phyloP scores from a whole-genome alignment of 2,329 filamentous ascomycete species.

The Lojkania enalia region DNA sequence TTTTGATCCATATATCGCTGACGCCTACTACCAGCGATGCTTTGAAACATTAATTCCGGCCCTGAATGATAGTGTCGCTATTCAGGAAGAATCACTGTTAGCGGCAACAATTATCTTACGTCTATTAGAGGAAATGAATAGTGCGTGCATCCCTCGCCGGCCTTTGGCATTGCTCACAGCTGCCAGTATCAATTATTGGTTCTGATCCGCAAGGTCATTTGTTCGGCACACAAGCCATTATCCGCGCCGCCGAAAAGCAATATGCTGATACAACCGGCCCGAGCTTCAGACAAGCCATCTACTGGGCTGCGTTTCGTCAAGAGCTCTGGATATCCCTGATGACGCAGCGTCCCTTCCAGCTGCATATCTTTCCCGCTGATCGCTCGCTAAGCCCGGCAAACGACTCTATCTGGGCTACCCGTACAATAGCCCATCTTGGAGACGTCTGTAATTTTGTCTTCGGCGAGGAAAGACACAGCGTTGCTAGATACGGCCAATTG shows the following conservation, averaged over 20 bases:
- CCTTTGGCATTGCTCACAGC: background rate
- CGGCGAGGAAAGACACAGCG: slow-evolving; percentile 37
- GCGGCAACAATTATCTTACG: slow-evolving; percentile 48
- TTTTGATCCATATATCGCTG: slow-evolving; percentile 48
- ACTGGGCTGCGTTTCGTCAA: slow-evolving; percentile 44
- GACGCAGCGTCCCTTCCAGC: slow-evolving; percentile 40
- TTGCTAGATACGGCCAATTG: slow-evolving; percentile 33
- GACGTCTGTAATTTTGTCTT: slow-evolving; percentile 44
- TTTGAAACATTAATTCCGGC: slow-evolving; percentile 47
- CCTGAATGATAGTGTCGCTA: slow-evolving; percentile 44
- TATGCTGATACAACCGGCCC: slow-evolving; percentile 37
- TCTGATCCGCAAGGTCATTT: slow-evolving; percentile 45
- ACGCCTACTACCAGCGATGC: slow-evolving; percentile 48
- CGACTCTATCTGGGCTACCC: slow-evolving; percentile 49
- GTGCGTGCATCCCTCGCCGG: slow-evolving; percentile 13
- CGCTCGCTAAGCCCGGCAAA: slow-evolving; percentile 45
- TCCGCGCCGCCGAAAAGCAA: slow-evolving; percentile 38
- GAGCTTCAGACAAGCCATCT: slow-evolving; percentile 41
- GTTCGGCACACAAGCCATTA: slow-evolving; percentile 43
- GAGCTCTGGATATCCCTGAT: slow-evolving; percentile 45
- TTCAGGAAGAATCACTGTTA: slow-evolving; percentile 46
- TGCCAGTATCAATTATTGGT: slow-evolving; percentile 35
- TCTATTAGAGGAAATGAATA: slow-evolving; percentile 49
- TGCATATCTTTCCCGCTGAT: slow-evolving; percentile 45
- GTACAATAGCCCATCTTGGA: slow-evolving; percentile 45